These are phyloP conservation scores for Rhizophagus sp. DNA, from an alignment of 192 early-diverging fungal species.

Conservation along the genomic window DNA sequence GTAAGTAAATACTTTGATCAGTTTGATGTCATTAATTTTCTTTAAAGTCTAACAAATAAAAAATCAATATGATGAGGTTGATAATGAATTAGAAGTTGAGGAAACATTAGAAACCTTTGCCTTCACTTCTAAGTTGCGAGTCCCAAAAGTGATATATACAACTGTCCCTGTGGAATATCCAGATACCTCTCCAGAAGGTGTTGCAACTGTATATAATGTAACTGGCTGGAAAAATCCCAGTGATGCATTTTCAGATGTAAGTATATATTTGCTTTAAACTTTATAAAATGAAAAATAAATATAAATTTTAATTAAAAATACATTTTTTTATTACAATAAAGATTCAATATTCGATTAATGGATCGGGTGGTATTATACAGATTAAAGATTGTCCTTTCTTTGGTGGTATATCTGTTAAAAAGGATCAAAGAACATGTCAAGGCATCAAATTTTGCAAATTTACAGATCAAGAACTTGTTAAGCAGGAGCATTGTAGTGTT, in stretches of 20 bases:
- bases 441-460: not conserved
- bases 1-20: no score
- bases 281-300: no score
- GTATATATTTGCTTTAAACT: no score
- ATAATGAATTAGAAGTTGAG: no score
- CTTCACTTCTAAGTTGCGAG: no score
- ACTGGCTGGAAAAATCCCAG: not conserved
- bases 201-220: not conserved
- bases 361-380: not conserved
- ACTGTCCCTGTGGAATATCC: not conserved
- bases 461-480: not conserved
- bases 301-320: not conserved
- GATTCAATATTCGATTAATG: not conserved
- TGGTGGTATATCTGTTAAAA: slow-evolving; percentile 2
- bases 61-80: no score
- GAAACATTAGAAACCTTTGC: no score
- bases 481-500: not conserved
- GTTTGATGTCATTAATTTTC: no score
- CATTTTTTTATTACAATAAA: not conserved
- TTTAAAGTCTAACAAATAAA: no score
- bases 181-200: not conserved
- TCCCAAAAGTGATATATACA: no score
- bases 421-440: not conserved
- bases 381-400: not conserved
- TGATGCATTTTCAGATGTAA: not conserved